Base-by-base conservation (phyloP, 2,329 filamentous ascomycete genomes). In the Ophiobolus disseminans region DNA sequence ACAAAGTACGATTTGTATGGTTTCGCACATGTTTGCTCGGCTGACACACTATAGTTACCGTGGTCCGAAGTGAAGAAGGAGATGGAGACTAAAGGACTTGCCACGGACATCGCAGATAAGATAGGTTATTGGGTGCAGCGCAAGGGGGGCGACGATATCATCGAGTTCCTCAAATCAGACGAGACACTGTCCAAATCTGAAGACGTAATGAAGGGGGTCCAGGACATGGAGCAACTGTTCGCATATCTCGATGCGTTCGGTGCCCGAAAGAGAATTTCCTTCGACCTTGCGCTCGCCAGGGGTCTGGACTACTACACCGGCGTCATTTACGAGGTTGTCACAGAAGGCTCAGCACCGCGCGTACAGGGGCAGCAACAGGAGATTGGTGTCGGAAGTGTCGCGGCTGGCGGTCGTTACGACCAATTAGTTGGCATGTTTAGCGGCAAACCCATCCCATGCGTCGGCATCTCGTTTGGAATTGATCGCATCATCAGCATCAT, bases 401-500 rank as follows among this genome's bases (percentile, higher is more conserved):
- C 91, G 35, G 92, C 91, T 3, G 92, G 91, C 68, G 91, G 91
- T 35, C 87, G 92, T 53, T 97, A 97, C 73, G 93, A 97, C 74
- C 88, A 94, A 69, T 82, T 97, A 3, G 93, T 97, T 4, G 89
- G 89, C 76, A 96, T 96, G 90, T 97, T 96, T 79, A 87, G 85
- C 46, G 87, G 87, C 63, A 93, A 92, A 76, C 86, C 92, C 69
- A 91, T 97, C 46, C 93, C 90, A n/a, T 93, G 90, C 62, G 89
- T 94, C 5, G 90, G 90, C 55, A 89, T 96, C 60, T 96, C 92
- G 1, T 97, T 97, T 68, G 93, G 93, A 45, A 90, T 97, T 39
- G 93, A 97, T 74, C 87, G 93, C 62, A 97, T 97, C 67, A 96
- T 96, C 77, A 91, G 89, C 62, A 92, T 97, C 68, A 90, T 88